Base-by-base conservation (phyloP, 192 early-diverging fungal species). In the Ambispora gerdemannii region DNA sequence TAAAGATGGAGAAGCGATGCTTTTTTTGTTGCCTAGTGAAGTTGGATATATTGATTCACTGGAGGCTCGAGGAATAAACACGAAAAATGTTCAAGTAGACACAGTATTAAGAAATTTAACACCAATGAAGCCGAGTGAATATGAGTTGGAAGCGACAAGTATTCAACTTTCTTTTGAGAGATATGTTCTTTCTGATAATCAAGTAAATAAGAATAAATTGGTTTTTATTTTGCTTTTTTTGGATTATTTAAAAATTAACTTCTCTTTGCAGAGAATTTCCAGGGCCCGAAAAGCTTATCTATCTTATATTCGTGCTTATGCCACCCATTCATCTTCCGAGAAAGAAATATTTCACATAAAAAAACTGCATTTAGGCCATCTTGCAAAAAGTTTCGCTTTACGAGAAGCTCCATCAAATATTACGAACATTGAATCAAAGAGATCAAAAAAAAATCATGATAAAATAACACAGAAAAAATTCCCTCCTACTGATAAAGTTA, bases 371-470 rank as follows among this genome's bases (percentile, higher is more conserved):
- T 81, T 98, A 64, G 97, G 97, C 4, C 97, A 99, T 75, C 78
- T 96, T 70, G 97, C 96, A 53, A 98, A 98, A 79, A 83, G 89
- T 20, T 99, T 99, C 88, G 94, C 86, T n/a, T 81, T 99, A 55
- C 86, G 95, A 27, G 97, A 98, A 72, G 89, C 93, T 3, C 97
- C 97, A 3, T 87, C 86, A 22, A 80, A 89, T 62, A 78, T 86
- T 22, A 79, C 77, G 35, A 2, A 11, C 56, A 55, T 49, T 63
- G 72, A 0, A 50, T 67, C 33, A 65, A 17, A 47, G 6, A 67
- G 63, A 70, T 33, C 13, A 51, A 27, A 34, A 34, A 28, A 11
- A 28, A 52, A 15, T 34, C 38, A 55, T 30, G 22, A 50, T 22
- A 19, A 8, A 32, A 47, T 1, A 67, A 59, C n/a, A n/a, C n/a